These are phyloP conservation scores for Malassezia obtusa DNA, from an alignment of 1,284 basidiomycete species.

Conservation along the genomic window DNA sequence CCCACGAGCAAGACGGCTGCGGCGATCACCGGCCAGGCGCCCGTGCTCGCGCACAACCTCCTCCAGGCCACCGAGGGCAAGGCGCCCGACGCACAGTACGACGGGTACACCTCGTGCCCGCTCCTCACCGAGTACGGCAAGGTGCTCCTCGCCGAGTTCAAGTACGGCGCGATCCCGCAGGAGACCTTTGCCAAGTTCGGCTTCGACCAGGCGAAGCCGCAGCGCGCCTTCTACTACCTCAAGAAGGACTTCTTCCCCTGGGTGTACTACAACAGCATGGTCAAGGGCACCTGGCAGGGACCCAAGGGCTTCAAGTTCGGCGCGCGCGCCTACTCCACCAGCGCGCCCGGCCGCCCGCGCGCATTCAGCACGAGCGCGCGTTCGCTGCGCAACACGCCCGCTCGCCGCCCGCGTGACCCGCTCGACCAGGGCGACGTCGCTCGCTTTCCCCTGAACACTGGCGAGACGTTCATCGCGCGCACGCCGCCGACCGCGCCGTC, in stretches of 20 bases:
- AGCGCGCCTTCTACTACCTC: slow-evolving; percentile 73
- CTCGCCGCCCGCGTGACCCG: slow-evolving; percentile 39
- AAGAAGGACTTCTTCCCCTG: slow-evolving; percentile 86
- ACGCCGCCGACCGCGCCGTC: slow-evolving; percentile 26
- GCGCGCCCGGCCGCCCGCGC: slow-evolving; percentile 5
- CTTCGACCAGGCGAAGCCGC: slow-evolving; percentile 35
- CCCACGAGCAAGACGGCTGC: slow-evolving; percentile 95
- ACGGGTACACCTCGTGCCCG: slow-evolving; percentile 46
- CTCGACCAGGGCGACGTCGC: slow-evolving; percentile 26
- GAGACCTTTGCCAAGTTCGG: slow-evolving; percentile 55
- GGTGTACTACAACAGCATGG: slow-evolving; percentile 76
- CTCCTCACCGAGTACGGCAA: slow-evolving; percentile 68
- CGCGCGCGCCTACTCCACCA: slow-evolving; percentile 17
- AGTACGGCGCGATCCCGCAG: slow-evolving; percentile 71
- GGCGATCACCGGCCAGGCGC: slow-evolving; percentile 80
- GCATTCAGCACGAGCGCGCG: slow-evolving; percentile 24
- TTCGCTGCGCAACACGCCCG: slow-evolving; percentile 30
- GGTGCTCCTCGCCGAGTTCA: slow-evolving; percentile 75
- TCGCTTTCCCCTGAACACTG: slow-evolving; percentile 27
- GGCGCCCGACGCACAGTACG: slow-evolving; percentile 27
- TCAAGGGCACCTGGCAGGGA: slow-evolving; percentile 53
- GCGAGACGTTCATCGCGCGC: slow-evolving; percentile 42
- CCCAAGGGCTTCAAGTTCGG: slow-evolving; percentile 30
- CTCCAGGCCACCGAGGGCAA: slow-evolving; percentile 23
- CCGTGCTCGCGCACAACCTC: slow-evolving; percentile 84